Evolutionary conservation across 2,329 filamentous ascomycete genomes (phyloP).

Genomic region (Chaetomium sp.): DNA sequence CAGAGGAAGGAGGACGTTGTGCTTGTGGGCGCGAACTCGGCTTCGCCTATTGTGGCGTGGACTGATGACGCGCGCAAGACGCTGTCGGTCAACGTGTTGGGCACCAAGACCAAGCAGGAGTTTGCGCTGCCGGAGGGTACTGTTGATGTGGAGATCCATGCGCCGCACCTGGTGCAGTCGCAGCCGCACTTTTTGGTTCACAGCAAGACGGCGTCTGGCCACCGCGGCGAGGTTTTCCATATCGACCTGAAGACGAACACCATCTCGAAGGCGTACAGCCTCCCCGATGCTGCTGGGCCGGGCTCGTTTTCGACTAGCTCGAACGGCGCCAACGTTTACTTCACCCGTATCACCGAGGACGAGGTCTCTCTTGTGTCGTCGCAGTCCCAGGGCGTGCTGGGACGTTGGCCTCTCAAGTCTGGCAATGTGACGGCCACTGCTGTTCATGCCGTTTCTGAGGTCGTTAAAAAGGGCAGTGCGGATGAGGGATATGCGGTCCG

Average conservation of each 20-base stretch:
- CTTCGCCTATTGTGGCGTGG: constrained; percentile 70
- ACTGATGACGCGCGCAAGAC: constrained; percentile 55
- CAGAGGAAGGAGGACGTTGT: constrained; percentile 57
- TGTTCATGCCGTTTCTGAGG: constrained; percentile 70
- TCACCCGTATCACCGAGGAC: constrained; percentile 71
- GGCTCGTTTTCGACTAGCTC: constrained; percentile 77
- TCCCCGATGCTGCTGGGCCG: constrained; percentile 62
- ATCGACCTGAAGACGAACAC: constrained; percentile 63
- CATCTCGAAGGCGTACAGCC: constrained; percentile 70
- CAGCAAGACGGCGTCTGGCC: constrained; percentile 60
- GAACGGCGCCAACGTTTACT: constrained; percentile 76
- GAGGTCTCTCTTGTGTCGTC: constrained; percentile 72
- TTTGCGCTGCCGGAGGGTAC: constrained; percentile 45
- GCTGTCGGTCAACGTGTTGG: constrained; percentile 66
- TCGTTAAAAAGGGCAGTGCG: constrained; percentile 62
- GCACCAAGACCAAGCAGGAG: constrained; percentile 50
- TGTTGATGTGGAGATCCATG: constrained; percentile 59
- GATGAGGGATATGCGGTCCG: constrained; percentile 67
- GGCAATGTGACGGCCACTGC: constrained; percentile 39
- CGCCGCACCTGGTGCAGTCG: constrained; percentile 64
- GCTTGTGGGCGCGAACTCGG: constrained; percentile 70
- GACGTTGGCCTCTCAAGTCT: constrained; percentile 60
- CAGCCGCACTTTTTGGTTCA: constrained; percentile 81
- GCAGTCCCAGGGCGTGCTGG: constrained; percentile 66
- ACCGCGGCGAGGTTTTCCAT: constrained; percentile 83